These are phyloP conservation scores for Plasmodium cynomolgi DNA, from an alignment of 169 alveolate species.

Conservation along the genomic window DNA sequence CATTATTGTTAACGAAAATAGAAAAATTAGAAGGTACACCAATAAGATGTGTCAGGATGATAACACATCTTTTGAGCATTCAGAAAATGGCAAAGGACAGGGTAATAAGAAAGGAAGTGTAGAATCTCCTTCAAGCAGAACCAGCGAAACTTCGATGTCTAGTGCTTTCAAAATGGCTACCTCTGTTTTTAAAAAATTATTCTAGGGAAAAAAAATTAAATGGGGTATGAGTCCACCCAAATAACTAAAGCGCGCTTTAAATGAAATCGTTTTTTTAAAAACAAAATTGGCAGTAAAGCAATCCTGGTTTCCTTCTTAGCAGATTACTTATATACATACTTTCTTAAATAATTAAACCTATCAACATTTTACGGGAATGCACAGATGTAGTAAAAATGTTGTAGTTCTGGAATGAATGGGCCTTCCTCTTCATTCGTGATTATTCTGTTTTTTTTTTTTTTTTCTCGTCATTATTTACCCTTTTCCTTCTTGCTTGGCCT, in stretches of 20 bases:
- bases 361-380: not conserved
- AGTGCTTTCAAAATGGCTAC: slow-evolving; percentile 76
- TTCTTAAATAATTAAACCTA: slow-evolving; percentile 6
- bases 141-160: slow-evolving; percentile 71
- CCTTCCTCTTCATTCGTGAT: slow-evolving; percentile 1
- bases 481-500: not conserved
- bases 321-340: not conserved
- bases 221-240: not conserved
- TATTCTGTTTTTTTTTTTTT: not conserved
- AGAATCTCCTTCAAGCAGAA: slow-evolving; percentile 62
- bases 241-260: not conserved
- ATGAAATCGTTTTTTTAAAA: not conserved
- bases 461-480: not conserved
- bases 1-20: slow-evolving; percentile 45
- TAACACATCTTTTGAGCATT: slow-evolving; percentile 39
- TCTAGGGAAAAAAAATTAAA: slow-evolving; percentile 8
- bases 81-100: slow-evolving; percentile 39
- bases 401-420: not conserved
- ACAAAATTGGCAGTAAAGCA: not conserved
- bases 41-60: slow-evolving; percentile 42
- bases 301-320: not conserved
- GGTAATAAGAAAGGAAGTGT: slow-evolving; percentile 29
- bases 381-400: not conserved
- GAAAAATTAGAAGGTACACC: slow-evolving; percentile 60
- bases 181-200: slow-evolving; percentile 72